These are phyloP conservation scores for Amoeboaphelidium occidentale DNA, from an alignment of 371 early-diverging fungal species.

Conservation along the genomic window DNA sequence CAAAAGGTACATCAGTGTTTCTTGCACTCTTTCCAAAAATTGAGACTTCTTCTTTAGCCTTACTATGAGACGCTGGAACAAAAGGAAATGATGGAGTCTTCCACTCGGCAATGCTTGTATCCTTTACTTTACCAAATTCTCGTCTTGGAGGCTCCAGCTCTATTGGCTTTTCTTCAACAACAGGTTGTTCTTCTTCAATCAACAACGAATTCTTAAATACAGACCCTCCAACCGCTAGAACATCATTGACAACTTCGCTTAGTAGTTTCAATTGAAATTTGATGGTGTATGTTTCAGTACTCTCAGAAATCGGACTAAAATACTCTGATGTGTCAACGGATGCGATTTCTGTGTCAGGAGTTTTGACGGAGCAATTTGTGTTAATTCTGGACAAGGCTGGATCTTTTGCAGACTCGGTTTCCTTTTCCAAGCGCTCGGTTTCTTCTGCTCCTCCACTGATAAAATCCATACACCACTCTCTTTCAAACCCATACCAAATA, in stretches of 20 bases:
- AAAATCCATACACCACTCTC: background rate
- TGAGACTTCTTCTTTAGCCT: background rate
- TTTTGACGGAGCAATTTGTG: background rate
- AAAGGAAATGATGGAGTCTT: background rate
- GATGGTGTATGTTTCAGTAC: background rate
- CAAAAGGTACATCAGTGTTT: background rate
- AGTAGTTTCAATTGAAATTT: background rate
- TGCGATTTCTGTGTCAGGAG: background rate
- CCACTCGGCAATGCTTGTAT: background rate
- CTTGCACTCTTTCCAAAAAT: background rate
- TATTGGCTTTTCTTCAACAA: background rate
- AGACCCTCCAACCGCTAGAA: too few relatives aligned
- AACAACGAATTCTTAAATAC: too few relatives aligned
- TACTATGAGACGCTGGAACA: background rate
- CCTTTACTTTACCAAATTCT: background rate
- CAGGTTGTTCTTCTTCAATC: background rate
- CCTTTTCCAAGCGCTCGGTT: background rate
- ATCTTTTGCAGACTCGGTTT: background rate
- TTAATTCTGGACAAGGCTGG: background rate
- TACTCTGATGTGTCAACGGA: background rate
- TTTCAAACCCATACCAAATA: slow-evolving; percentile 49
- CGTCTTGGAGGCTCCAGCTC: background rate
- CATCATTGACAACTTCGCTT: background rate
- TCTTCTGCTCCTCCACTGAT: background rate
- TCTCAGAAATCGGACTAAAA: background rate